Evolutionary conservation across 2,329 filamentous ascomycete genomes (phyloP), one percentile per base, ranked within the genome.

Genomic region (Diaporthe caulivora): DNA sequence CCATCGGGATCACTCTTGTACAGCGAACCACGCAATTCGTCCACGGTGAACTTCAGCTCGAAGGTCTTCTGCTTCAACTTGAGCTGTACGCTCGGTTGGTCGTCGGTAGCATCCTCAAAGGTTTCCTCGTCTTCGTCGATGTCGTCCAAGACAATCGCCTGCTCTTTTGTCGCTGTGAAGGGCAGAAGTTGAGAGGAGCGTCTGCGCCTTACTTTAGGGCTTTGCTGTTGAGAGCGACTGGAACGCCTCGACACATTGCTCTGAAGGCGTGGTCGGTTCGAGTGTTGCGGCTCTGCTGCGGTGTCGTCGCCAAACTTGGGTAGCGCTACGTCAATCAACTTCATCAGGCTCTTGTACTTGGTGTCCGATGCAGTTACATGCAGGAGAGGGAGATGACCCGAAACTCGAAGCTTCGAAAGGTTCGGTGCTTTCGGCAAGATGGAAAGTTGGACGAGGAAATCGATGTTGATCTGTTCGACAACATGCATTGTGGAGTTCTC

Each of bases 301-400:
- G 87, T 85, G 34, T 90, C 89, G 17, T 54, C 47, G 34, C 51
- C 55, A 72, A 98, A 92, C 75, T 93, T 95, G 1, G 97, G 97
- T 74, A 99, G 94, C 0, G 97, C 95, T 72, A 98, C 95, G 74
- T 99, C 96, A 75, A 99, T 96, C 55, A 99, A 88, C 78, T 92
- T 95, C 97, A 99, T 99, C 74, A 99, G 83, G 58, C 91, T 95
- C 85, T 98, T 99, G 86, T 99, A 99, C 81, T 99, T 99, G 49
- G 92, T 92, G 79, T 99, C 97, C 0, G 97, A 98, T 49, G 97
- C 92, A 0, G 94, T 94, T 15, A 94, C 97, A 81, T 98, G 96
- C 1, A 99, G 87, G 69, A 98, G 92, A 0, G 97, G 97, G 70
- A 99, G 87, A 78, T 97, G 95, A 2, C 97, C 97, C 1, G 95